phyloP scores from a whole-genome alignment of 2,329 filamentous ascomycete genomes.

The Colletotrichum godetiae region DNA sequence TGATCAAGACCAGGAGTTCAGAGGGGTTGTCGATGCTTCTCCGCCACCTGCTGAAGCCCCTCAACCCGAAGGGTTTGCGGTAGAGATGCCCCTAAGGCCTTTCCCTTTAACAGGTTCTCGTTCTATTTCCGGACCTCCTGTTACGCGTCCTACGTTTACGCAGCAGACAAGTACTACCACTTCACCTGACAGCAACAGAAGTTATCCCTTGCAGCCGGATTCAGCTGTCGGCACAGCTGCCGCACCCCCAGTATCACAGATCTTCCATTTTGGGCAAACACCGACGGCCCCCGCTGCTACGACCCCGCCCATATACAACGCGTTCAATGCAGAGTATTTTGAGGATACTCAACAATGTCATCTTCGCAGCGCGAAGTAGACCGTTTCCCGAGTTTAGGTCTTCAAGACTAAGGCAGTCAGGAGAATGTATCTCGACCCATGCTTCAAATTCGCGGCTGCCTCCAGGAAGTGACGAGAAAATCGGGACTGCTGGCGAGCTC shows the following conservation, averaged over 20 bases:
- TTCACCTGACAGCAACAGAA: neutral
- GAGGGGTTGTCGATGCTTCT: neutral
- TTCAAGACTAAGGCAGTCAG: neutral
- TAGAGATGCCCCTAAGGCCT: neutral
- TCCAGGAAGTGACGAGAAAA: slow-evolving; percentile 21
- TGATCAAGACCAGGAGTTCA: neutral
- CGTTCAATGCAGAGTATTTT: neutral
- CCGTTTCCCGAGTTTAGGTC: neutral
- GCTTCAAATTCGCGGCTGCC: neutral
- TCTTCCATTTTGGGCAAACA: neutral
- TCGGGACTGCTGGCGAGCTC: slow-evolving; percentile 38
- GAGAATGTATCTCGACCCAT: neutral
- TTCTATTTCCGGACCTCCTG: neutral
- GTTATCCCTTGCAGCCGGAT: neutral
- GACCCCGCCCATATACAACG: neutral
- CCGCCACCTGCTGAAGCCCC: too few relatives aligned
- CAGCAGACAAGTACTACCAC: neutral
- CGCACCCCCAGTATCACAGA: too few relatives aligned
- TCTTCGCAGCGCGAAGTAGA: neutral
- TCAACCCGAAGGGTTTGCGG: neutral
- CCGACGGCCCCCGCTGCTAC: neutral
- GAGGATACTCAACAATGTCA: neutral
- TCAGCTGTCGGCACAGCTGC: neutral
- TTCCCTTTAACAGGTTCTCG: neutral
- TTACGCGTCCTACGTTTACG: neutral